Evolutionary conservation across 169 alveolate genomes (phyloP).

Genomic region (Ichthyophthirius multifiliis): DNA sequence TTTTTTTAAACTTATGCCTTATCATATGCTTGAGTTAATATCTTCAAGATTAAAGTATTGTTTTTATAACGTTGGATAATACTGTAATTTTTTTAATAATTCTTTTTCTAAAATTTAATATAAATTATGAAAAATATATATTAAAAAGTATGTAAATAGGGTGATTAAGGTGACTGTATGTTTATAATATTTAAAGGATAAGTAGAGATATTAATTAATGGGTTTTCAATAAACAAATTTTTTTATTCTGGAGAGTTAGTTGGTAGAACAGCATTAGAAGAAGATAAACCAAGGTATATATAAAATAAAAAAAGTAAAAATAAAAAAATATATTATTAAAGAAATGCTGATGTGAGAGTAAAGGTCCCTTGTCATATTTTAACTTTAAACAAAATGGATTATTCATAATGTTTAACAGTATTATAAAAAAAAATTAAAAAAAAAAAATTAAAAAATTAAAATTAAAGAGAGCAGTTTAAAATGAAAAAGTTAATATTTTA

Average conservation of each 20-base stretch:
- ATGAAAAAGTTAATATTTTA: constrained; percentile 14
- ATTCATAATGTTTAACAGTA: constrained; percentile 22
- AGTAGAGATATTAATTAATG: constrained; percentile 18
- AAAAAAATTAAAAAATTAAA: not conserved
- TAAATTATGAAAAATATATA: not conserved
- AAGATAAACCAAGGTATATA: constrained; percentile 30
- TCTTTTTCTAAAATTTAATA: not conserved
- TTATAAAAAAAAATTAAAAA: not conserved
- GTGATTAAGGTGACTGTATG: constrained; percentile 42
- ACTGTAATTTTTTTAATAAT: not conserved
- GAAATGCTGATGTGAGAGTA: constrained; percentile 9
- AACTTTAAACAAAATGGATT: constrained; percentile 19
- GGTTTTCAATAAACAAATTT: not conserved
- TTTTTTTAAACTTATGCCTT: constrained; percentile 36
- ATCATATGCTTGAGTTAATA: constrained; percentile 24
- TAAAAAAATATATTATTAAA: not conserved
- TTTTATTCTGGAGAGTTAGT: constrained; percentile 24
- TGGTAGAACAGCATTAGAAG: constrained; percentile 40
- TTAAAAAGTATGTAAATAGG: constrained; percentile 18
- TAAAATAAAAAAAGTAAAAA: not conserved
- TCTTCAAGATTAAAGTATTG: constrained; percentile 14
- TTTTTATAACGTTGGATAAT: not conserved
- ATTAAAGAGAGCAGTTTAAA: constrained; percentile 20
- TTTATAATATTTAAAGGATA: constrained; percentile 29
- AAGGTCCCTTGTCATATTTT: constrained; percentile 10